Percentiles rank a stretch among this genome's conserved stretches.
Conservation (phyloP, 345 rosid species). For the Linum usitatissimum region DNA sequence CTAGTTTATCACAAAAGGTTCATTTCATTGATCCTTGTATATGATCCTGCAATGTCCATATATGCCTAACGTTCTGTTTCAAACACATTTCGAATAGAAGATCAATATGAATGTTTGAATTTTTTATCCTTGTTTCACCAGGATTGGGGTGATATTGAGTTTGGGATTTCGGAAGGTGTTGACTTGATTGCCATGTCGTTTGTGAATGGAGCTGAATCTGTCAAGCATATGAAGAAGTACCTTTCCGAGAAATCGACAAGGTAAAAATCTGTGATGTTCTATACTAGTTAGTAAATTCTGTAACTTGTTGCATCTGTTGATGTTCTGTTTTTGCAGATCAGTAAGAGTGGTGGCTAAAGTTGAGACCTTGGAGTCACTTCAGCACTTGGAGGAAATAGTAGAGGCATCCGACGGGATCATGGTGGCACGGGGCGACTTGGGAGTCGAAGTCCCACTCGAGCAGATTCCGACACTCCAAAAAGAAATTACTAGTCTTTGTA, state of each 20-base stretch:
- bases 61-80: too few species aligned
- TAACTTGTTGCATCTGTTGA: too few species aligned
- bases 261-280: slow-evolving; percentile 22
- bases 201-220: slow-evolving; percentile 43
- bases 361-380: slow-evolving; percentile 58
- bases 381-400: slow-evolving; percentile 45
- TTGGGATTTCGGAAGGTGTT: slow-evolving; percentile 50
- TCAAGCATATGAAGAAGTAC: slow-evolving; percentile 41
- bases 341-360: slow-evolving; percentile 57
- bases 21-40: neutral
- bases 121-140: slow-evolving; percentile 13
- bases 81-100: too few species aligned
- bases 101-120: neutral
- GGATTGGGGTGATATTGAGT: slow-evolving; percentile 66
- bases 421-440: slow-evolving; percentile 77
- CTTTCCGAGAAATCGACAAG: slow-evolving; percentile 36
- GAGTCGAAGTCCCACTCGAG: slow-evolving; percentile 65
- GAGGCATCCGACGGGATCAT: slow-evolving; percentile 63
- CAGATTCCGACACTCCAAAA: slow-evolving; percentile 62
- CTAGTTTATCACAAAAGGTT: slow-evolving; percentile 55
- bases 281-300: too few species aligned
- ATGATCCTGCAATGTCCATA: neutral
- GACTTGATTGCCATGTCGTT: slow-evolving; percentile 61
- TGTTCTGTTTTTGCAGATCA: slow-evolving; percentile 24
- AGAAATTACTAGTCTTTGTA: slow-evolving; percentile 34